Base-by-base conservation (phyloP, 306 rosid species). In the Citrullus amarus region DNA sequence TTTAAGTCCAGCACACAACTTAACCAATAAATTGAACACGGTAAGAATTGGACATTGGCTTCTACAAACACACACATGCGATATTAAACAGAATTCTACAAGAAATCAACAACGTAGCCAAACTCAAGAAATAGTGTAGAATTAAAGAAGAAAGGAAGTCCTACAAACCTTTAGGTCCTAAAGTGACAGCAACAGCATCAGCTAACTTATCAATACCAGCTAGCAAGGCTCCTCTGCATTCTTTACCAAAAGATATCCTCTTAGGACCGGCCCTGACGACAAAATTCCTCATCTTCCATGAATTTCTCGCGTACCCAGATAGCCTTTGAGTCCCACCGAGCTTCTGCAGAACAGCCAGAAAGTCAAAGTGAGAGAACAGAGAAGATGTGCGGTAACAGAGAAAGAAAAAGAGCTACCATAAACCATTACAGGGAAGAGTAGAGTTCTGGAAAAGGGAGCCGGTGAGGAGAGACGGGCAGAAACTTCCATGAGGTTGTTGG, bases 121-220 rank as follows among this genome's bases (percentile, higher is more conserved):
- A 48, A 13, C 59, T n/a, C 22, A 36, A 44, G n/a, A 14, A 44
- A 69, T 30, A 11, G 15, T 3, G 15, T 14, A 75, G 61, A n/a
- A 14, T 38, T 16, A 56, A 20, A 50, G 58, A 74, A 39, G 18
- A 73, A 10, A 76, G 5, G 8, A 38, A 69, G 74, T 22, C 32
- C 28, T 74, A 81, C 5, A 78, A 30, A 93, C 98, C 98, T 92
- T 82, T 92, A 72, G 98, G 98, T 79, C 98, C 98, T 41, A 94
- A 75, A 43, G 98, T 94, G n/a, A 94, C 87, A 79, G 97, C 92
- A 39, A 94, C 98, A 62, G 97, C 98, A 83, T 92, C 96, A 20
- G 97, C 97, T 46, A 92, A 92, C 86, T 94, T 92, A 85, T 94
- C 98, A 77, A 94, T 92, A 30, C 98, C 98, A 32, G 75, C 69